Evolutionary conservation across 306 rosid species (phyloP).

Genomic region (Vicia sativa): DNA sequence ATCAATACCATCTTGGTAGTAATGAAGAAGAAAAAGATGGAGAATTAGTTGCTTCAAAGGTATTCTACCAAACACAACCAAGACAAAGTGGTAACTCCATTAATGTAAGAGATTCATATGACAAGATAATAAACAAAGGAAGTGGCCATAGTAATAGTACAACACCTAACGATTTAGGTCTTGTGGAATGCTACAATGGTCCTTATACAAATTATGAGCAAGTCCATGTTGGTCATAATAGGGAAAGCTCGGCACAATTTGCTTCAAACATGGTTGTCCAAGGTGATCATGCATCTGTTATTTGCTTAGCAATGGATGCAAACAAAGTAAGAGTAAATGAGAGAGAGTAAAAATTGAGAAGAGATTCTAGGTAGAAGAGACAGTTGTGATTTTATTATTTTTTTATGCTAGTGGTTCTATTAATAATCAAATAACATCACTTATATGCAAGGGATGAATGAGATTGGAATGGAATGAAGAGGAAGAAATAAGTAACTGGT

Average conservation of each 20-base stretch:
- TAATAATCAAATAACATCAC: constrained; percentile 27
- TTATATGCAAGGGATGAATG: constrained; percentile 4
- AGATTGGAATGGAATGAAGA: too few species aligned
- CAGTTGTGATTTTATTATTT: constrained; percentile 20
- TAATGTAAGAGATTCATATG: constrained; percentile 50
- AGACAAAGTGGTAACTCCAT: constrained; percentile 62
- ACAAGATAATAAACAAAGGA: constrained; percentile 30
- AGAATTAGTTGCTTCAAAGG: constrained; percentile 80
- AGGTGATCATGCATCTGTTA: constrained; percentile 66
- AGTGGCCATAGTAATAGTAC: constrained; percentile 22
- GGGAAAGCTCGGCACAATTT: constrained; percentile 61
- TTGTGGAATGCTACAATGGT: constrained; percentile 49
- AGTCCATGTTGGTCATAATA: constrained; percentile 41
- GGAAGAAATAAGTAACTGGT: too few species aligned
- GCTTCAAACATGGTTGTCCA: constrained; percentile 63
- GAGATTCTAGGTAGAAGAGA: constrained; percentile 43
- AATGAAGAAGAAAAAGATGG: constrained; percentile 92
- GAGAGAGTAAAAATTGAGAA: constrained; percentile 41
- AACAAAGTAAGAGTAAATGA: constrained; percentile 53
- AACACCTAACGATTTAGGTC: constrained; percentile 40
- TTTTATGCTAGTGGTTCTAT: neutral
- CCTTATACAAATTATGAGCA: constrained; percentile 53
- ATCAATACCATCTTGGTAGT: constrained; percentile 85
- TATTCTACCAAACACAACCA: constrained; percentile 89
- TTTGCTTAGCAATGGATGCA: constrained; percentile 58